phyloP scores from a whole-genome alignment of 2,329 filamentous ascomycete species.

The Rhinocladiella similis region DNA sequence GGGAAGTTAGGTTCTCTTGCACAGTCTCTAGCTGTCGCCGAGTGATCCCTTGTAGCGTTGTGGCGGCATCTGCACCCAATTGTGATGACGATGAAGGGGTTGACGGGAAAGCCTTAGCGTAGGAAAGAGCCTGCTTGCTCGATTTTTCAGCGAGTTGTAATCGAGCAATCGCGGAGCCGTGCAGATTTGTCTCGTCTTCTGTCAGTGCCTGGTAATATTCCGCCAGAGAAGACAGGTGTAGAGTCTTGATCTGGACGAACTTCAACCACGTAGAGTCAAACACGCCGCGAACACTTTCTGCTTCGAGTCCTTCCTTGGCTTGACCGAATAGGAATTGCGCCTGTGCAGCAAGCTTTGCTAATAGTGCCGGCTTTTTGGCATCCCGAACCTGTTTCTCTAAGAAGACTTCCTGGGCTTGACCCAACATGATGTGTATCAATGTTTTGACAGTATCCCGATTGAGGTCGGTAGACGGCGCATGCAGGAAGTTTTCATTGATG shows the following conservation, averaged over 20 bases:
- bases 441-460: constrained; percentile 96
- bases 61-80: constrained; percentile 74
- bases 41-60: constrained; percentile 73
- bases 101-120: constrained; percentile 76
- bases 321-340: constrained; percentile 85
- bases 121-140: constrained; percentile 74
- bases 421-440: constrained; percentile 87
- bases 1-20: constrained; percentile 74
- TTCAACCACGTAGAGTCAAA: constrained; percentile 94
- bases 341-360: constrained; percentile 92
- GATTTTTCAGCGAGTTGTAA: constrained; percentile 77
- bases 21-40: constrained; percentile 79
- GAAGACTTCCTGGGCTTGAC: constrained; percentile 96
- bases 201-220: constrained; percentile 92
- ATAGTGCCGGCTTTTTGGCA: constrained; percentile 84
- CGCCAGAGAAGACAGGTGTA: constrained; percentile 78
- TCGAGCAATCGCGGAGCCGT: constrained; percentile 80
- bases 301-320: constrained; percentile 84
- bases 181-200: constrained; percentile 83
- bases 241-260: constrained; percentile 71
- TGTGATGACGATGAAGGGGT: constrained; percentile 80
- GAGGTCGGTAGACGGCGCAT: constrained; percentile 93
- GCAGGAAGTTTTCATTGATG: constrained; percentile 98
- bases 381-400: constrained; percentile 93
- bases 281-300: constrained; percentile 84